Percentiles rank a stretch among this genome's conserved stretches.
phyloP scores from a whole-genome alignment of 805 yeast genomes.

The Metschnikowia lachancei region DNA sequence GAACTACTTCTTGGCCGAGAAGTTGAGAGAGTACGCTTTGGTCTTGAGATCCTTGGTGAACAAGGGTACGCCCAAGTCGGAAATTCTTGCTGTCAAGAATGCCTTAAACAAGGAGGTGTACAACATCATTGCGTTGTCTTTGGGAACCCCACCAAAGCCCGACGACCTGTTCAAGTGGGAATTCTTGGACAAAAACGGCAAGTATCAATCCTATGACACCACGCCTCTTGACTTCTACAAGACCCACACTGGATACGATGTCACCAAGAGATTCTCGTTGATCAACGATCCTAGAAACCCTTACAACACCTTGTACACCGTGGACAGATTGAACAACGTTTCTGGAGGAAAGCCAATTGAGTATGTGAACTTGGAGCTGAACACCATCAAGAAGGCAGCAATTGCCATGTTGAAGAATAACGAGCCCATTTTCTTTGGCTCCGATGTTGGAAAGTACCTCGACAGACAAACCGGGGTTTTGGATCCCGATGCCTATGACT shows the following conservation, averaged over 20 bases:
- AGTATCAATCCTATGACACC: constrained; percentile 47
- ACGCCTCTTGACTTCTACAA: constrained; percentile 67
- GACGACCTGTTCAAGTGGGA: constrained; percentile 70
- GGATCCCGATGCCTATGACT: constrained; percentile 70
- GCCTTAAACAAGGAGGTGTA: constrained; percentile 59
- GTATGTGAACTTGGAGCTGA: constrained; percentile 67
- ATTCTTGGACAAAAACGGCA: constrained; percentile 68
- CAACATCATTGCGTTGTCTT: constrained; percentile 60
- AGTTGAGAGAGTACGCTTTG: constrained; percentile 77
- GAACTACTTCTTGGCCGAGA: constrained; percentile 62
- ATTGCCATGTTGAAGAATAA: constrained; percentile 66
- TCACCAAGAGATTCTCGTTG: constrained; percentile 56
- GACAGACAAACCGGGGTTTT: constrained; percentile 64
- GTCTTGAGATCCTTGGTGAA: constrained; percentile 52
- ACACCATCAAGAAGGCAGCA: constrained; percentile 56
- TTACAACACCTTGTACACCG: constrained; percentile 59
- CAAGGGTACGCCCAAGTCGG: constrained; percentile 39
- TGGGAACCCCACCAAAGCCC: constrained; percentile 80
- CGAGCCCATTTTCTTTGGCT: constrained; percentile 84
- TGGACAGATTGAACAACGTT: constrained; percentile 74
- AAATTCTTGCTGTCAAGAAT: constrained; percentile 35
- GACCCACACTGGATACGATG: constrained; percentile 52
- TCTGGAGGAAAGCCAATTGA: constrained; percentile 66
- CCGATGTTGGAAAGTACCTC: constrained; percentile 81
- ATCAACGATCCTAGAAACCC: constrained; percentile 81